Evolutionary conservation across 129 eudicot species (phyloP).

Genomic region (Saussurea involucrata): DNA sequence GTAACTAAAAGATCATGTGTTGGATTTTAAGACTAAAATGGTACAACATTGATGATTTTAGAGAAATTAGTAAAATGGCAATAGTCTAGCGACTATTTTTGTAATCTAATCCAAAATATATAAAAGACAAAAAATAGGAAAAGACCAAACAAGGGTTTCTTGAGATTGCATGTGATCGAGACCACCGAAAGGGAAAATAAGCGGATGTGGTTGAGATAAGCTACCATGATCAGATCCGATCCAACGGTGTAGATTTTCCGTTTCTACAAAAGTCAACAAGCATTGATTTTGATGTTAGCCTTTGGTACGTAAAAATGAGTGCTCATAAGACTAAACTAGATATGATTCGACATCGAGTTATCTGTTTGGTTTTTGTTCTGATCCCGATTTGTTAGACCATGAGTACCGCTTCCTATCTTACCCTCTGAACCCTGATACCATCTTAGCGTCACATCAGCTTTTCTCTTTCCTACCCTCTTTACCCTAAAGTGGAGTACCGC

Average conservation of each 20-base stretch:
- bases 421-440: too few species aligned
- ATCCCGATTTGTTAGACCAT: too few species aligned
- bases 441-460: too few species aligned
- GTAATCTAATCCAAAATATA: not conserved
- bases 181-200: not conserved
- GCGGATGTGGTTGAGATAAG: not conserved
- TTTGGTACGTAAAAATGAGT: too few species aligned
- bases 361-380: too few species aligned
- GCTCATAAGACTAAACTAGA: too few species aligned
- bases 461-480: too few species aligned
- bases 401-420: too few species aligned
- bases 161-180: not conserved
- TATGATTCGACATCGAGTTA: too few species aligned
- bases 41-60: not conserved
- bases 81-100: not conserved
- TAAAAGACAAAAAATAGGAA: not conserved
- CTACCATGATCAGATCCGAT: not conserved
- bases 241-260: not conserved
- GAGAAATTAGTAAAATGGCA: not conserved
- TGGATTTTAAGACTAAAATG: not conserved
- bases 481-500: too few species aligned
- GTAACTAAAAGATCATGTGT: too few species aligned
- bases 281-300: not conserved
- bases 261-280: not conserved
- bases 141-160: not conserved